These are phyloP conservation scores for Glebionis coronaria DNA, from an alignment of 129 eudicot species.

Conservation along the genomic window DNA sequence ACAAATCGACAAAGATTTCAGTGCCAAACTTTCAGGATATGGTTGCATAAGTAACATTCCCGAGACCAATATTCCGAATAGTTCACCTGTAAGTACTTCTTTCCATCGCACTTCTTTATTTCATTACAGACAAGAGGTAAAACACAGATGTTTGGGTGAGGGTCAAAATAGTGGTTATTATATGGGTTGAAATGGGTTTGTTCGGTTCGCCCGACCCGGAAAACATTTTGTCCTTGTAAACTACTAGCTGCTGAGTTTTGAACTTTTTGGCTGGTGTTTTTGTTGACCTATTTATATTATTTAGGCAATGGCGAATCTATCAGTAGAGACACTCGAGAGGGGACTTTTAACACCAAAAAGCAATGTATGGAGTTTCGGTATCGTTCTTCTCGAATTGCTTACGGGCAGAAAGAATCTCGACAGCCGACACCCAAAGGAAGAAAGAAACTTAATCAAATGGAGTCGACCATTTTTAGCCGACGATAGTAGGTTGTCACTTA, in stretches of 20 bases:
- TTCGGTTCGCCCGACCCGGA: no score
- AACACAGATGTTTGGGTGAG: no score
- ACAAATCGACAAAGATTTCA: constrained; percentile 94
- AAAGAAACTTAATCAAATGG: constrained; percentile 87
- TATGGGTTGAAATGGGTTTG: no score
- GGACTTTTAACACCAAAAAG: constrained; percentile 91
- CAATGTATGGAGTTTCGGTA: constrained; percentile 93
- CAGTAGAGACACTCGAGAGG: constrained; percentile 78
- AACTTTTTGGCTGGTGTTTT: neutral
- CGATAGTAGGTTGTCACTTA: constrained; percentile 74
- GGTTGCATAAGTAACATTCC: constrained; percentile 85
- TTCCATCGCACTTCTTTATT: no score
- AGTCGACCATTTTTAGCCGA: constrained; percentile 80
- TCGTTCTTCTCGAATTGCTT: constrained; percentile 81
- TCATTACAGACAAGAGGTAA: no score
- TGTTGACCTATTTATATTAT: constrained; percentile 11
- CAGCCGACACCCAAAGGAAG: constrained; percentile 74
- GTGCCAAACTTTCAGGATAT: constrained; percentile 96
- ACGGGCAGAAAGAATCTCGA: constrained; percentile 85
- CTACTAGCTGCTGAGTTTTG: no score
- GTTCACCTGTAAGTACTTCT: constrained; percentile 34
- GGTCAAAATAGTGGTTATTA: no score
- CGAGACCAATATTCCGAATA: constrained; percentile 55
- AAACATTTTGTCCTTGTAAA: no score
- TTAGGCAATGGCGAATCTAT: constrained; percentile 72